These are phyloP conservation scores for Cladophialophora exuberans DNA, from an alignment of 2,329 filamentous ascomycete species.

Conservation along the genomic window DNA sequence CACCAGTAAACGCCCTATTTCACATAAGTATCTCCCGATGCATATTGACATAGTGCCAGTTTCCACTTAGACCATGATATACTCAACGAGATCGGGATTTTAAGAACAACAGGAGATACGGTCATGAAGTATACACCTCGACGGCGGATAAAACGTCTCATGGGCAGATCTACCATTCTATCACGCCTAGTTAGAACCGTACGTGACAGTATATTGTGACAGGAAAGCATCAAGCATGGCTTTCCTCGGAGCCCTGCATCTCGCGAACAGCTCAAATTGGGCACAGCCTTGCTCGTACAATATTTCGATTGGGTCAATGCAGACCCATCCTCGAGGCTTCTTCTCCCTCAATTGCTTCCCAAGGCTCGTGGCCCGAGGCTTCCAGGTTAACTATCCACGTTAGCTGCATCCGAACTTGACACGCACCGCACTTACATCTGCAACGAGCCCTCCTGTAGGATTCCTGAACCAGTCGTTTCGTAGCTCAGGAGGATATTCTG, in stretches of 20 bases:
- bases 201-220: conserved; percentile 2
- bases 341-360: conserved; percentile 41
- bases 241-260: conserved; percentile 68
- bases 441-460: conserved; percentile 44
- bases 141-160: neutral
- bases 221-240: conserved; percentile 63
- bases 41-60: too few relatives aligned
- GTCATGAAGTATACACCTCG: too few relatives aligned
- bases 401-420: neutral
- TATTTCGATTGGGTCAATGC: conserved; percentile 74
- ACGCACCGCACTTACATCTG: conserved; percentile 40
- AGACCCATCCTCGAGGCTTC: conserved; percentile 58
- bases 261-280: conserved; percentile 79
- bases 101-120: too few relatives aligned
- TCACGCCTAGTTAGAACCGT: neutral
- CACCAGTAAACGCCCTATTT: too few relatives aligned
- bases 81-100: too few relatives aligned
- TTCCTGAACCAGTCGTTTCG: conserved; percentile 44
- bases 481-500: conserved; percentile 38
- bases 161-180: neutral
- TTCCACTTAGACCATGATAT: too few relatives aligned
- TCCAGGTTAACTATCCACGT: conserved; percentile 41
- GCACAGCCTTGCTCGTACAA: conserved; percentile 78
- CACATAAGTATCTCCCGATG: too few relatives aligned
- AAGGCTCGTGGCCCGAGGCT: conserved; percentile 43